Conservation (phyloP, 495 filamentous ascomycete genomes). For the Lepidopterella palustris region DNA sequence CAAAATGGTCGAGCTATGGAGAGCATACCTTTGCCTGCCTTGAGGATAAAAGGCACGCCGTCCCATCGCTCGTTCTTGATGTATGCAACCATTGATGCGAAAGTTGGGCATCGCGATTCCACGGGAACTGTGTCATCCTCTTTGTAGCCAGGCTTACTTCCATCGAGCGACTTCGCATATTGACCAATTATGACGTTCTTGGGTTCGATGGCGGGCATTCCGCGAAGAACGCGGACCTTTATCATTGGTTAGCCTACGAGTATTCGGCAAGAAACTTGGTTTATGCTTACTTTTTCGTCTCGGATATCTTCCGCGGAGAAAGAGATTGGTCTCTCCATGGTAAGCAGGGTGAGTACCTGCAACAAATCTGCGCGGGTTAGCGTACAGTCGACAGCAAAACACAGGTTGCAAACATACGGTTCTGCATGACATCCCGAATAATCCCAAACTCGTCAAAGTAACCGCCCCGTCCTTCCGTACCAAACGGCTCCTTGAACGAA, state of each 20-base stretch:
- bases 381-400: not conserved
- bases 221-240: constrained; percentile 68
- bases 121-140: constrained; percentile 98
- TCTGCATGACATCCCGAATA: constrained; percentile 81
- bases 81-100: constrained; percentile 92
- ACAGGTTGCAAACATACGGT: constrained; percentile 43
- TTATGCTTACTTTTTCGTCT: constrained; percentile 79
- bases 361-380: constrained; percentile 59
- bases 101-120: constrained; percentile 94
- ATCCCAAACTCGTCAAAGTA: constrained; percentile 99
- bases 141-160: constrained; percentile 95
- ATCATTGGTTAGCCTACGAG: constrained; percentile 33
- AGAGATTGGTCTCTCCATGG: constrained; percentile 97
- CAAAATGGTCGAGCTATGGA: not conserved
- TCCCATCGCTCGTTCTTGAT: constrained; percentile 99
- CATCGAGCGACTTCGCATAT: constrained; percentile 93
- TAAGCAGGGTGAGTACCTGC: constrained; percentile 90
- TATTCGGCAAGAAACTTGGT: not conserved
- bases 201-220: constrained; percentile 91
- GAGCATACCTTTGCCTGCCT: constrained; percentile 75
- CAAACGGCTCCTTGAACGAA: constrained; percentile 99
- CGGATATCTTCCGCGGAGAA: constrained; percentile 98
- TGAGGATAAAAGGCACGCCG: constrained; percentile 98
- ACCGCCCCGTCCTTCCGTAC: constrained; percentile 96
- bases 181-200: constrained; percentile 99